Base-by-base conservation (phyloP, 495 filamentous ascomycete genomes). In the Penicillium bovifimosum region DNA sequence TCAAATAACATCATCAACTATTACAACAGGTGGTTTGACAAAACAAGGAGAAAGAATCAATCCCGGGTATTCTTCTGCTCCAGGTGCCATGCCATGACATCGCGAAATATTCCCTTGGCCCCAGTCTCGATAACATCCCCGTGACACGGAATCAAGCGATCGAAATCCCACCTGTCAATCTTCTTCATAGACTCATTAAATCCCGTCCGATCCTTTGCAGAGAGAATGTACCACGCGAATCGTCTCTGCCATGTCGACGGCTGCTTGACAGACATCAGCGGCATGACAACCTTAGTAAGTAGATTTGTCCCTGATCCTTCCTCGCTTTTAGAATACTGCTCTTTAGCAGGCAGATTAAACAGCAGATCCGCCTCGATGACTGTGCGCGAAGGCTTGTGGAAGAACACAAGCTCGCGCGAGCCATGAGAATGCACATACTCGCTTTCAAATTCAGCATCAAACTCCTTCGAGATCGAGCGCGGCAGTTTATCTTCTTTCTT, bases 361-460 rank as follows among this genome's bases (percentile, higher is more conserved):
- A 96, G 58, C 34, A 97, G 65, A 64, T 98, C 93, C 16, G 90
- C 93, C 71, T 96, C 75, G 59, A 98, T 89, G n/a, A 98, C 70
- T 0, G 90, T 90, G 33, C 76, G 73, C 24, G 86, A 84, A 0
- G 88, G 90, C 65, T 86, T 87, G 67, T 95, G 88, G 62, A 84
- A 67, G 66, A 96, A 89, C 17, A 92, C 89, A 9, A 97, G 66
- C 67, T 98, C 93, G 65, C 87, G 86, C 63, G 91, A 95, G 10
- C 75, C 71, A 65, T 97, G 93, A 6, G 78, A 80, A 59, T 83
- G 72, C 28, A 96, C 86, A 64, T 84, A 95, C 68, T 96, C 91
- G 55, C 80, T 79, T 9, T 92, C 86, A 65, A 97, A 95, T 49
- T 96, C 91, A 2, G 67, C 58, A 61, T 92, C 90, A 62, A 97